These are phyloP conservation scores for Sabuloglossum arenarium DNA, from an alignment of 495 filamentous ascomycete genomes.

Conservation along the genomic window DNA sequence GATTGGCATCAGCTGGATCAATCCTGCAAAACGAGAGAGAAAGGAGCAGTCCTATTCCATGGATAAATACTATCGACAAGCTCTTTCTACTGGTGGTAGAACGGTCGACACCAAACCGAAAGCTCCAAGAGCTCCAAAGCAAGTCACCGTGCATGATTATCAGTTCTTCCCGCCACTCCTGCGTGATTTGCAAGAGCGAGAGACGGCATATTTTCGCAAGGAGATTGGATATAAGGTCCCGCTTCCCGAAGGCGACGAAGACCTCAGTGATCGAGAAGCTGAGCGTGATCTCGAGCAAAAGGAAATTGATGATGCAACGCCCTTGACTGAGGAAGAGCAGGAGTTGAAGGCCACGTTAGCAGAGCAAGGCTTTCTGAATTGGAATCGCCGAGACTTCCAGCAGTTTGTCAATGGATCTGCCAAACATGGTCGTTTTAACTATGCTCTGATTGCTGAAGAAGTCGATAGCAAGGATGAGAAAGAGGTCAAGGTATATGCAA, in stretches of 20 bases:
- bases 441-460: slow-evolving; percentile 64
- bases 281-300: slow-evolving; percentile 75
- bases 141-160: slow-evolving; percentile 81
- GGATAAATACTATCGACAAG: slow-evolving; percentile 95
- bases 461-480: slow-evolving; percentile 74
- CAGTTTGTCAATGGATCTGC: slow-evolving; percentile 91
- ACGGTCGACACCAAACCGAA: slow-evolving; percentile 82
- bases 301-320: slow-evolving; percentile 77
- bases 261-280: slow-evolving; percentile 62
- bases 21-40: slow-evolving; percentile 92
- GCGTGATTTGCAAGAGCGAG: slow-evolving; percentile 78
- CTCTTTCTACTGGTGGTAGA: slow-evolving; percentile 64
- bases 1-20: slow-evolving; percentile 92
- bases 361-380: slow-evolving; percentile 71
- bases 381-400: slow-evolving; percentile 95
- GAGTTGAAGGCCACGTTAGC: slow-evolving; percentile 62
- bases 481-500: slow-evolving; percentile 75
- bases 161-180: slow-evolving; percentile 83
- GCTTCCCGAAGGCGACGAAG: slow-evolving; percentile 49
- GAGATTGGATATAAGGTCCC: slow-evolving; percentile 87
- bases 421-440: slow-evolving; percentile 74
- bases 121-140: slow-evolving; percentile 87
- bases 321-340: slow-evolving; percentile 77
- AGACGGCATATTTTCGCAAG: slow-evolving; percentile 89
- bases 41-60: slow-evolving; percentile 97